phyloP scores from a whole-genome alignment of 176 grass and related monocot genomes.

The Oryza glaberrima region DNA sequence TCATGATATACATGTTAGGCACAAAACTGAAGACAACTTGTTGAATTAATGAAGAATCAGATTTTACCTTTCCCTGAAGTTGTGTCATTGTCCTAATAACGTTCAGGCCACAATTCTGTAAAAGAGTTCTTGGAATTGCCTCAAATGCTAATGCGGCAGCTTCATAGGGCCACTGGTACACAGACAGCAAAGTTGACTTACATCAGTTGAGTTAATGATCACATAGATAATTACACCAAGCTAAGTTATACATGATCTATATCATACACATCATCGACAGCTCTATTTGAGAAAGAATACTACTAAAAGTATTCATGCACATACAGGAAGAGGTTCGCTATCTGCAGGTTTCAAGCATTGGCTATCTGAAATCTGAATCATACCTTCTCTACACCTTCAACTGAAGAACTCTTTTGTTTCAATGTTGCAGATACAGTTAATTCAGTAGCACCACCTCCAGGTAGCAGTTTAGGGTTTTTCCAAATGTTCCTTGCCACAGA shows the following conservation, averaged over 20 bases:
- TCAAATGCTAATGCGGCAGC: conserved; percentile 97
- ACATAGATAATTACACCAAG: conserved; percentile 7
- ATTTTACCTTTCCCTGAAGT: conserved; percentile 89
- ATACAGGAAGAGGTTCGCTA: not conserved
- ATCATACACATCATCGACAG: not conserved
- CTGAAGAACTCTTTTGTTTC: conserved; percentile 91
- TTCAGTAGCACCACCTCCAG: conserved; percentile 95
- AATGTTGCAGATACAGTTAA: conserved; percentile 91
- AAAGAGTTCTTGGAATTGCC: conserved; percentile 91
- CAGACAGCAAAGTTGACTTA: conserved; percentile 33
- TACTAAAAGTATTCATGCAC: not conserved
- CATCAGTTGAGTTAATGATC: not conserved
- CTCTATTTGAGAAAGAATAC: not conserved
- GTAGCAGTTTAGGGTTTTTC: conserved; percentile 95
- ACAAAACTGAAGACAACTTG: not conserved
- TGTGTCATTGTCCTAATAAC: conserved; percentile 94
- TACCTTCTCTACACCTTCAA: conserved; percentile 99
- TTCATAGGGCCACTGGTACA: conserved; percentile 96
- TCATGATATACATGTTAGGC: not conserved
- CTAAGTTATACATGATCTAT: not conserved
- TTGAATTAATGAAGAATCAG: not conserved
- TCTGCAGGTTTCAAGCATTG: not conserved
- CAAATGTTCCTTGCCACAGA: conserved; percentile 91
- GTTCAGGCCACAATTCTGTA: conserved; percentile 95
- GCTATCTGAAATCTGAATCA: not conserved